Conservation (phyloP, 495 filamentous ascomycete species). For the Neurospora sp. region DNA sequence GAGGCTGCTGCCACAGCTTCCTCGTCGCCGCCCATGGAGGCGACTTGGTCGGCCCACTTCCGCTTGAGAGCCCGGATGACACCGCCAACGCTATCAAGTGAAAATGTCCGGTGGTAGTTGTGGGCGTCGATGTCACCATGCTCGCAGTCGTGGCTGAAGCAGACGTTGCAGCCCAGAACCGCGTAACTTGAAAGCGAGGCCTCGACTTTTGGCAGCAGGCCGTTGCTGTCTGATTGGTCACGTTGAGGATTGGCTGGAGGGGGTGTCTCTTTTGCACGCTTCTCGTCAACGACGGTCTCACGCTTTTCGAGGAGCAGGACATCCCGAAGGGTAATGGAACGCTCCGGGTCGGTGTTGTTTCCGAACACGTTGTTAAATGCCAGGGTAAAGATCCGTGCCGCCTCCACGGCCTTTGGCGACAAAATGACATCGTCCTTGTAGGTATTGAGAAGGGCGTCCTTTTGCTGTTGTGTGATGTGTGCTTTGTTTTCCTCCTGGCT, state of each 20-base stretch:
- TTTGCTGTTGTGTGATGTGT: constrained; percentile 36
- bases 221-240: constrained; percentile 4
- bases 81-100: constrained; percentile 23
- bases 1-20: neutral
- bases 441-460: constrained; percentile 29
- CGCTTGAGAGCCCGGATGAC: constrained; percentile 10
- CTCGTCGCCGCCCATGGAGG: constrained; percentile 7
- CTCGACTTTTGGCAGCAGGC: constrained; percentile 23
- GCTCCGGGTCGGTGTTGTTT: constrained; percentile 9
- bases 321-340: constrained; percentile 26
- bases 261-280: constrained; percentile 35
- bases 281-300: constrained; percentile 33
- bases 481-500: constrained; percentile 24
- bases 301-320: constrained; percentile 35
- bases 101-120: constrained; percentile 35
- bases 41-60: constrained; percentile 18
- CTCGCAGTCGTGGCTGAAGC: constrained; percentile 39
- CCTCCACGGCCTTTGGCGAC: constrained; percentile 22
- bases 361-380: constrained; percentile 36
- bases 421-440: constrained; percentile 21
- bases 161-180: constrained; percentile 35
- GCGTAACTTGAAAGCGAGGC: constrained; percentile 32
- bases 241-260: constrained; percentile 6
- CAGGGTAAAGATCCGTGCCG: constrained; percentile 29
- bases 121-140: constrained; percentile 38